Conservation (phyloP, 345 rosid genomes). For the Acer saccharum region DNA sequence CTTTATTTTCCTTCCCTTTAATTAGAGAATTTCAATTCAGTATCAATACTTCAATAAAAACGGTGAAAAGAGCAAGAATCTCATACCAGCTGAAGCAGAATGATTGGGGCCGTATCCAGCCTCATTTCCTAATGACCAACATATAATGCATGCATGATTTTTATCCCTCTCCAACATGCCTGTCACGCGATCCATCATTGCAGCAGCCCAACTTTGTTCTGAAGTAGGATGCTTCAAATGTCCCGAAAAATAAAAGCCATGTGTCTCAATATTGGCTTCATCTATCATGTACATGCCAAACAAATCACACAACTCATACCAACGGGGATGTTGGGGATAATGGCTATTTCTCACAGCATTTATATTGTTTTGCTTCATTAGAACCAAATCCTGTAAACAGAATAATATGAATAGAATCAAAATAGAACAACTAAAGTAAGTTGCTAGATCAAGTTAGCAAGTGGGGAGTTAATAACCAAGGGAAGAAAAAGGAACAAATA, state of each 20-base stretch:
- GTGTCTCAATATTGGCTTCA: slow-evolving; percentile 99
- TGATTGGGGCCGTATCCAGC: slow-evolving; percentile 97
- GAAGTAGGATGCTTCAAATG: slow-evolving; percentile 90
- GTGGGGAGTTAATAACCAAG: slow-evolving; percentile 17
- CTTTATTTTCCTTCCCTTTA: neutral
- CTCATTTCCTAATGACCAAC: slow-evolving; percentile 98
- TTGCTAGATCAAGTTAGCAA: slow-evolving; percentile 15
- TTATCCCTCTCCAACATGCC: slow-evolving; percentile 99
- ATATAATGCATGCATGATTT: slow-evolving; percentile 87
- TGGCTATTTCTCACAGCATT: slow-evolving; percentile 98
- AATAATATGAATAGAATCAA: slow-evolving; percentile 12
- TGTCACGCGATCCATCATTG: slow-evolving; percentile 93
- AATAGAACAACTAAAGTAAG: slow-evolving; percentile 22
- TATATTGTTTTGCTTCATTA: slow-evolving; percentile 92
- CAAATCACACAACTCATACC: slow-evolving; percentile 96
- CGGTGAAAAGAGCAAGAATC: slow-evolving; percentile 15
- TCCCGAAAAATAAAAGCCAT: slow-evolving; percentile 72
- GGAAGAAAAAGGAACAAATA: slow-evolving; percentile 16
- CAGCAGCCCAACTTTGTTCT: slow-evolving; percentile 89
- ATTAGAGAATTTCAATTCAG: neutral
- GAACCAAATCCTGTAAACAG: slow-evolving; percentile 74
- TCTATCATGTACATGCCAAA: slow-evolving; percentile 98
- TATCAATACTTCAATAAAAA: neutral
- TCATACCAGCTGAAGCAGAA: slow-evolving; percentile 88
- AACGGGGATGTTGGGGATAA: slow-evolving; percentile 98